A percentile compares a stretch with the other conserved stretches of the same genome.
These are phyloP conservation scores for Sambucus nigra DNA, from an alignment of 129 eudicot genomes.

Conservation along the genomic window DNA sequence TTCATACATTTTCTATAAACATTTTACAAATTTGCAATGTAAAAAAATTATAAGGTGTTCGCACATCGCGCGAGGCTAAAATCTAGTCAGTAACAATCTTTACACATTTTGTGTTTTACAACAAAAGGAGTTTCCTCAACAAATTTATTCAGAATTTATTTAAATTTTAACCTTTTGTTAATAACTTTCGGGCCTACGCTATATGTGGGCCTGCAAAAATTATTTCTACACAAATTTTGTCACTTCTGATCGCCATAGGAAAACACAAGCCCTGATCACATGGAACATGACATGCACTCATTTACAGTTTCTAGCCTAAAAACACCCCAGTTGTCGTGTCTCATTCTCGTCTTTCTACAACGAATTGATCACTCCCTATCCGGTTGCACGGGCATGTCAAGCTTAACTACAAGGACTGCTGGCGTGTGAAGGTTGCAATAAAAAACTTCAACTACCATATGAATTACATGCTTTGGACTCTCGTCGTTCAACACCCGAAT, in stretches of 20 bases:
- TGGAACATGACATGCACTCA: constrained; percentile 73
- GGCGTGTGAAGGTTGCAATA: constrained; percentile 66
- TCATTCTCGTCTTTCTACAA: constrained; percentile 65
- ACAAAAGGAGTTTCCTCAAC: too few species aligned
- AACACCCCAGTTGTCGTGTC: constrained; percentile 53
- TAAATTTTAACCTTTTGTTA: too few species aligned
- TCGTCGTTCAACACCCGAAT: constrained; percentile 83
- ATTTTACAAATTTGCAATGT: too few species aligned
- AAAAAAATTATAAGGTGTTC: too few species aligned
- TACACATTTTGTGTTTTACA: too few species aligned
- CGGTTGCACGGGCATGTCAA: constrained; percentile 64
- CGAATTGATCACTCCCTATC: constrained; percentile 55
- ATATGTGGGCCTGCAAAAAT: constrained; percentile 87
- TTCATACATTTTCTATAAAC: too few species aligned
- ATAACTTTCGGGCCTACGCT: constrained; percentile 98
- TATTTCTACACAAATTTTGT: constrained; percentile 65
- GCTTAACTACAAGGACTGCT: constrained; percentile 66
- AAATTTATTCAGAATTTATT: too few species aligned
- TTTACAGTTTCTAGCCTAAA: constrained; percentile 50
- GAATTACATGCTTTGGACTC: constrained; percentile 79
- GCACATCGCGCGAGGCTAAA: too few species aligned
- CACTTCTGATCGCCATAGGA: constrained; percentile 61
- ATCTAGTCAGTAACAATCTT: too few species aligned
- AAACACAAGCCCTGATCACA: constrained; percentile 77
- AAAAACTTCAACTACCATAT: constrained; percentile 65